These are phyloP conservation scores for Pachysolen tannophilus DNA, from an alignment of 805 yeast genomes.

Conservation along the genomic window DNA sequence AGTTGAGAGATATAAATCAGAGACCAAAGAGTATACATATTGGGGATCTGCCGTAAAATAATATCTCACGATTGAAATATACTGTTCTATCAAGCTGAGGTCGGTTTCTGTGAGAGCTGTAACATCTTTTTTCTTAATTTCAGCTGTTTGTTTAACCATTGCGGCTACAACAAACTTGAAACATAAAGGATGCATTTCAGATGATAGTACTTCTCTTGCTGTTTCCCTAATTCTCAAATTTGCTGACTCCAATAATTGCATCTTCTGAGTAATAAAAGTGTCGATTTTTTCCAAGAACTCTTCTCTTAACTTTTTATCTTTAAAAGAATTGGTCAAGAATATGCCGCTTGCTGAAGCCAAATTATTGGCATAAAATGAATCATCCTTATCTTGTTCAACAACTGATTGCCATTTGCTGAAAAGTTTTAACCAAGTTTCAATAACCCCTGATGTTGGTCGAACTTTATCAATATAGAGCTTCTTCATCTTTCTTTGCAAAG, in stretches of 20 bases:
- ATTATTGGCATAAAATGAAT: neutral
- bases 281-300: conserved; percentile 19
- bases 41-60: conserved; percentile 21
- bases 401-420: conserved; percentile 4
- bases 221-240: conserved; percentile 47
- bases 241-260: conserved; percentile 16
- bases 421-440: conserved; percentile 3
- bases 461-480: conserved; percentile 23
- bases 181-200: conserved; percentile 55
- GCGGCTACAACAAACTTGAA: conserved; percentile 40
- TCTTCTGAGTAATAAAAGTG: conserved; percentile 15
- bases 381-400: neutral
- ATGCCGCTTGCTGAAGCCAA: conserved; percentile 44
- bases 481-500: conserved; percentile 64
- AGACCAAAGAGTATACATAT: conserved; percentile 1
- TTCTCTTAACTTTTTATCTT: conserved; percentile 17
- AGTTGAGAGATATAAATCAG: conserved; percentile 8
- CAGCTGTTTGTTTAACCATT: conserved; percentile 29
- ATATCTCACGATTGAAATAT: conserved; percentile 35
- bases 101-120: conserved; percentile 20
- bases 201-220: conserved; percentile 61
- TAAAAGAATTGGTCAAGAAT: conserved; percentile 26
- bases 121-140: conserved; percentile 19
- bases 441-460: conserved; percentile 9
- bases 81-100: conserved; percentile 38